A percentile compares a stretch with the other conserved stretches of the same genome.
phyloP scores from a whole-genome alignment of 2,329 filamentous ascomycete genomes.

The Penicillium sp. region DNA sequence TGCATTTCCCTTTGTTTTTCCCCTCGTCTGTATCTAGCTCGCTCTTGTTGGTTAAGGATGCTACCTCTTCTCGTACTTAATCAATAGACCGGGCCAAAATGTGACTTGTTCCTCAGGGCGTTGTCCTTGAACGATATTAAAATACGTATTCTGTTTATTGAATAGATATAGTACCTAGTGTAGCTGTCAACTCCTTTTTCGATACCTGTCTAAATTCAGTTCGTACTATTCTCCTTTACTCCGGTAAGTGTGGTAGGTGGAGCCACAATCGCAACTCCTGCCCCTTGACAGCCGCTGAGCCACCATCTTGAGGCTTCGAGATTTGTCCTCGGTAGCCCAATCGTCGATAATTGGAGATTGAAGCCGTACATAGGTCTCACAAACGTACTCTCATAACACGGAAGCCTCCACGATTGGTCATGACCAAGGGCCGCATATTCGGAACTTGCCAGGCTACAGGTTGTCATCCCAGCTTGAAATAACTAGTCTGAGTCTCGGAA shows the following conservation, averaged over 20 bases:
- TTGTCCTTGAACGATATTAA: constrained; percentile 9
- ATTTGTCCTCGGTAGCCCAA: neutral
- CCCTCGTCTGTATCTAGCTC: constrained; percentile 37
- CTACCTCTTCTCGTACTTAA: constrained; percentile 34
- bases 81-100: constrained; percentile 39
- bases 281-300: neutral
- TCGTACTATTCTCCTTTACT: neutral
- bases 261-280: neutral
- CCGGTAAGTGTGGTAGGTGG: too few species aligned
- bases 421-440: neutral
- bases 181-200: too few species aligned
- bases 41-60: constrained; percentile 40
- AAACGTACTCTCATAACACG: neutral
- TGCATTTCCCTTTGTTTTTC: constrained; percentile 31
- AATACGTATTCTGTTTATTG: neutral
- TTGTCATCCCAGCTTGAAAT: neutral
- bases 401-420: neutral
- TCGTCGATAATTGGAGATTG: neutral
- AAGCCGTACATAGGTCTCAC: too few species aligned
- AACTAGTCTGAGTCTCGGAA: neutral
- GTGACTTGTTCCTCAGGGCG: constrained; percentile 35
- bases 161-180: neutral
- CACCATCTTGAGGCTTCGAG: neutral
- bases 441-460: neutral
- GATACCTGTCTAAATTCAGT: too few species aligned